These are phyloP conservation scores for Clathrus columnatus DNA, from an alignment of 768 basidiomycete species.

Conservation along the genomic window DNA sequence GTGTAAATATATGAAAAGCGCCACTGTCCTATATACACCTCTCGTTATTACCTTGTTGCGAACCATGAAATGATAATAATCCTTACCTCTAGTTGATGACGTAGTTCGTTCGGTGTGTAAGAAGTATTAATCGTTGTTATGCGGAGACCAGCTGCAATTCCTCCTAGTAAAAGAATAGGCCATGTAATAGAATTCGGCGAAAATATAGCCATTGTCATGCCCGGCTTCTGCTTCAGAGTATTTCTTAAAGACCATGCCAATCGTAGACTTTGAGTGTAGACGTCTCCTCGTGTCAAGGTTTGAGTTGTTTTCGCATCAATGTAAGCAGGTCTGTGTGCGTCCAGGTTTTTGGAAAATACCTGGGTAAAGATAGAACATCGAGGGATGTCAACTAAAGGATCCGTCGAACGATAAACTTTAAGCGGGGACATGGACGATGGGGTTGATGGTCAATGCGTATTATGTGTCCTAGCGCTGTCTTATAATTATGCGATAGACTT, in stretches of 20 bases:
- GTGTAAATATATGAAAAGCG: conserved; percentile 54
- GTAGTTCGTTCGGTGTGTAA: conserved; percentile 61
- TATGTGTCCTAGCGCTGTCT: too few species aligned
- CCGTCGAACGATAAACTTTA: conserved; percentile 41
- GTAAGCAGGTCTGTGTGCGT: conserved; percentile 40
- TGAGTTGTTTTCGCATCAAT: conserved; percentile 56
- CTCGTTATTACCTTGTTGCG: neutral
- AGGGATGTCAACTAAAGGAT: conserved; percentile 30
- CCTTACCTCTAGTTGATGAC: conserved; percentile 46
- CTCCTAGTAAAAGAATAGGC: conserved; percentile 37
- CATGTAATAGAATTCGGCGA: conserved; percentile 59
- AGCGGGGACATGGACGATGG: too few species aligned
- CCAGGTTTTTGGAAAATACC: conserved; percentile 28
- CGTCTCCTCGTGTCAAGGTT: conserved; percentile 44
- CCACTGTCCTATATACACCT: conserved; percentile 37
- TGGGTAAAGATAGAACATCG: conserved; percentile 41
- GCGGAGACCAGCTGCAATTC: conserved; percentile 56
- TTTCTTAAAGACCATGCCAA: conserved; percentile 50
- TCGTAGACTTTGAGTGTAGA: conserved; percentile 44
- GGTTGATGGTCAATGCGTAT: too few species aligned
- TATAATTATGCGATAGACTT: too few species aligned
- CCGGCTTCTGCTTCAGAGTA: conserved; percentile 26
- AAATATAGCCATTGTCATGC: conserved; percentile 56
- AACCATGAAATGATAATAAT: neutral
- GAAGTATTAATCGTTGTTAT: conserved; percentile 67